These are phyloP conservation scores for Pseudotulostoma volvatum DNA, from an alignment of 495 filamentous ascomycete genomes.

Conservation along the genomic window DNA sequence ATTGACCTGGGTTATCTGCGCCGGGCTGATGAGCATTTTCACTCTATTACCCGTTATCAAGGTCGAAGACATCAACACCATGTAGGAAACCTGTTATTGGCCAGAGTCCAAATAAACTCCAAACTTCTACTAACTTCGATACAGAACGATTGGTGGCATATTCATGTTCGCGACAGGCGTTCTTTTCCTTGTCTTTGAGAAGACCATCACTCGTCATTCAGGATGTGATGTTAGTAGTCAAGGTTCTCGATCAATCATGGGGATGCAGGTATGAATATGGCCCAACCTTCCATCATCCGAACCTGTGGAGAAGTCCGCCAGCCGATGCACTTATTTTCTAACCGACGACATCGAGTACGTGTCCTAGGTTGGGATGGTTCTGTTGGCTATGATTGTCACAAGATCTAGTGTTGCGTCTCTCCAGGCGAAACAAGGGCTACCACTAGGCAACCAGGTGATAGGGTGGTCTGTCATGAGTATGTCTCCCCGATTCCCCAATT, in stretches of 20 bases:
- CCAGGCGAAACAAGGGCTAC: constrained; percentile 76
- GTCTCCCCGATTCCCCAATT: constrained; percentile 18
- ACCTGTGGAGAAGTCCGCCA: constrained; percentile 14
- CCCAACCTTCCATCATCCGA: not conserved
- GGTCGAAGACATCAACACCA: constrained; percentile 55
- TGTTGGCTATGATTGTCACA: constrained; percentile 74
- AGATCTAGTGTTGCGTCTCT: constrained; percentile 64
- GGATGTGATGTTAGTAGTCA: constrained; percentile 21
- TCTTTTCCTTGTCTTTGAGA: constrained; percentile 69
- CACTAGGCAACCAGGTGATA: constrained; percentile 71
- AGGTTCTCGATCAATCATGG: constrained; percentile 39
- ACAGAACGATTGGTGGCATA: constrained; percentile 55
- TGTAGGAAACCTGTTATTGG: constrained; percentile 46
- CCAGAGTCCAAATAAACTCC: too few relatives aligned
- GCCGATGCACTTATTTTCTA: not conserved
- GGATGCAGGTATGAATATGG: constrained; percentile 30
- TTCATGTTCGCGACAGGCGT: constrained; percentile 69
- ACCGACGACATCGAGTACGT: constrained; percentile 3
- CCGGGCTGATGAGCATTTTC: constrained; percentile 73
- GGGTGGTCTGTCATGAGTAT: constrained; percentile 74
- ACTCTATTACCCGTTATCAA: constrained; percentile 81
- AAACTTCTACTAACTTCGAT: constrained; percentile 18
- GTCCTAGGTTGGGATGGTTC: constrained; percentile 55
- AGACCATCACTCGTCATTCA: constrained; percentile 36
- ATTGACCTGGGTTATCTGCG: constrained; percentile 59